Conservation (phyloP, 495 filamentous ascomycete species). For the Collariella sp. region DNA sequence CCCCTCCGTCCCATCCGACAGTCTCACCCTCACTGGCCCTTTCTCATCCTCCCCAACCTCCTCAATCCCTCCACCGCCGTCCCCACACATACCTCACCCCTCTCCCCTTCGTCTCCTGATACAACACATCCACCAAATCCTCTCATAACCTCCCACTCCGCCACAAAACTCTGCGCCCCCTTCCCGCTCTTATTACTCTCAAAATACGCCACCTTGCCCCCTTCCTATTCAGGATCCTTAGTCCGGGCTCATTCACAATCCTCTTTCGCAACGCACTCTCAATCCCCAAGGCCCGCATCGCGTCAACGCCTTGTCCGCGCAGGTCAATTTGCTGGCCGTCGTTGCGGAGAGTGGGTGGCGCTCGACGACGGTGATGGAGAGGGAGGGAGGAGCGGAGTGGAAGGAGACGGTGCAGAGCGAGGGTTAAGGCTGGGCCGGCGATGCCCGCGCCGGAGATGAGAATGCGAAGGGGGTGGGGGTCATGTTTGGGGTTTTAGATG, state of each 20-base stretch:
- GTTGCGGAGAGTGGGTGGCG: constrained; percentile 35
- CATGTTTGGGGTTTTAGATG: too few species aligned
- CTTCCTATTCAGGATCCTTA: constrained; percentile 36
- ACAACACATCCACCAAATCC: constrained; percentile 43
- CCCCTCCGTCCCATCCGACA: constrained; percentile 27
- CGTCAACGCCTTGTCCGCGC: constrained; percentile 37
- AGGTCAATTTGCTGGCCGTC: constrained; percentile 49
- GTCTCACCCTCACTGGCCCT: constrained; percentile 19
- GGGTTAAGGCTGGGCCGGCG: constrained; percentile 37
- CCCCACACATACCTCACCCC: constrained; percentile 37
- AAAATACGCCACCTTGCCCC: constrained; percentile 32
- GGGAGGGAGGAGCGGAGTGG: constrained; percentile 17
- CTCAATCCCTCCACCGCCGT: constrained; percentile 21
- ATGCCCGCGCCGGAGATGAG: constrained; percentile 31
- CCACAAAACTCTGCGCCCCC: constrained; percentile 38
- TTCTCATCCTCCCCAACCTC: constrained; percentile 16
- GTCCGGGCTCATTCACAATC: constrained; percentile 34
- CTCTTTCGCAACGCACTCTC: constrained; percentile 36
- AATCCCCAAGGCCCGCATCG: constrained; percentile 47
- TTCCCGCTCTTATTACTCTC: constrained; percentile 32
- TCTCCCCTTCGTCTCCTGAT: constrained; percentile 36
- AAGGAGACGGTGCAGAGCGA: constrained; percentile 46
- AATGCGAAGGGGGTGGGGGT: constrained; percentile 19
- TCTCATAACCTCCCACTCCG: constrained; percentile 51
- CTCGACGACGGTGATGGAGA: constrained; percentile 46